Evolutionary conservation across 441 rosid species (phyloP), one percentile per base, ranked within the genome.

Genomic region (Macaranga tanarius): DNA sequence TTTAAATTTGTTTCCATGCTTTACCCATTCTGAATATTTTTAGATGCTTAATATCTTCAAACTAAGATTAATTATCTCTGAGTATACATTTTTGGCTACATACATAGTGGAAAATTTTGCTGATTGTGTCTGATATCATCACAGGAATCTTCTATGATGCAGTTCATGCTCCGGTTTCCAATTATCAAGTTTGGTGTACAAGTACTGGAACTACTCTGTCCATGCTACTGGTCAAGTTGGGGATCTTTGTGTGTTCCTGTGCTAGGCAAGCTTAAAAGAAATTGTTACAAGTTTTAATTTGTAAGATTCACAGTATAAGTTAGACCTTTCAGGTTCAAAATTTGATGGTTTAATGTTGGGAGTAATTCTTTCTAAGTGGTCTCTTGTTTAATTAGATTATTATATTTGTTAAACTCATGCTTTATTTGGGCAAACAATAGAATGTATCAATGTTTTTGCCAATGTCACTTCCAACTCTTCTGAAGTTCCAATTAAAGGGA

Each of bases 141-240:
- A 44, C 76, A 75, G 76, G 76, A 56, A 26, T 4, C 40, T 44
- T 17, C 54, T 67, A 25, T 34, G 17, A 19, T 19, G 60, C 34
- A 31, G 77, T 34, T 16, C 28, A 50, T 61, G 52, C 65, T 38
- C 28, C 45, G 4, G 71, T 68, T 34, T 54, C 65, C 45, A 50
- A 57, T 23, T 59, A 23, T 72, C 62, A 15, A 31, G 17, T 2
- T 50, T 15, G 8, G 50, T 54, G 20, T 40, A 54, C 55, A 40
- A 31, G 28, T 38, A 13, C 11, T 58, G 22, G 20, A 71, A 55
- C 25, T 61, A 12, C 25, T 12, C 23, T 31, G 72, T 71, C 66
- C 56, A 58, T 48, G 23, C 61, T 60, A 47, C 34, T 63, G 10
- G 44, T 22, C 13, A 6, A 38, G 47, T 22, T 62, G 22, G 63